Conservation (phyloP, 768 basidiomycete species). For the Coprinopsis cinerea region DNA sequence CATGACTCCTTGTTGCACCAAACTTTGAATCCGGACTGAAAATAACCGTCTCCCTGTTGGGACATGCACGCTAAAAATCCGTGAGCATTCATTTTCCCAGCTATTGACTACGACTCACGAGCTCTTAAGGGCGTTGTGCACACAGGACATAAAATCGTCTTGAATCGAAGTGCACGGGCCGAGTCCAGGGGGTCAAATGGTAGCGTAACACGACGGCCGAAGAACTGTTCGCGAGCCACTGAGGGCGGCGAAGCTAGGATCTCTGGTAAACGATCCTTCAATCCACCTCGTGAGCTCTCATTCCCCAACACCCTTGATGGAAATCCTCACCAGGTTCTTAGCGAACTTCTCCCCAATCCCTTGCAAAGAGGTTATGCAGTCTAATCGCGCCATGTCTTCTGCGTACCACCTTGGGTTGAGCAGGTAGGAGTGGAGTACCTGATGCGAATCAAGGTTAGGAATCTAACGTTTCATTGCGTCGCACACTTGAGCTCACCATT, state of each 20-base stretch:
- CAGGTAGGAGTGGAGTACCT: constrained; percentile 35
- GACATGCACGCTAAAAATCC: constrained; percentile 4
- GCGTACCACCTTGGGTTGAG: constrained; percentile 30
- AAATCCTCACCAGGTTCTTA: background rate
- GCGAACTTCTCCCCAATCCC: background rate
- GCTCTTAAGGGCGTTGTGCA: background rate
- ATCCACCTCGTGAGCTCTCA: background rate
- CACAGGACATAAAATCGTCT: background rate
- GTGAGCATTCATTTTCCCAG: background rate
- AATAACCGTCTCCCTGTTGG: background rate
- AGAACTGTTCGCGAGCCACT: background rate
- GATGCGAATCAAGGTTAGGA: background rate
- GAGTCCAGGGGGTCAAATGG: background rate
- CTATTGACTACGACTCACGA: background rate
- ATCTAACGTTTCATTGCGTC: background rate
- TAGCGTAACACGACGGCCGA: background rate
- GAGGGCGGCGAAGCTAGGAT: background rate
- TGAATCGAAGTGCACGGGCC: background rate
- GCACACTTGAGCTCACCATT: constrained; percentile 23
- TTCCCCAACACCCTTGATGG: background rate
- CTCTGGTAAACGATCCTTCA: background rate
- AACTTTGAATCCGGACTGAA: background rate
- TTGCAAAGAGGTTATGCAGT: background rate
- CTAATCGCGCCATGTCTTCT: constrained; percentile 8
- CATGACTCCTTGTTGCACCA: background rate